These are phyloP conservation scores for Paraleonurus japonicus DNA, from an alignment of 257 asterid genomes.

Conservation along the genomic window DNA sequence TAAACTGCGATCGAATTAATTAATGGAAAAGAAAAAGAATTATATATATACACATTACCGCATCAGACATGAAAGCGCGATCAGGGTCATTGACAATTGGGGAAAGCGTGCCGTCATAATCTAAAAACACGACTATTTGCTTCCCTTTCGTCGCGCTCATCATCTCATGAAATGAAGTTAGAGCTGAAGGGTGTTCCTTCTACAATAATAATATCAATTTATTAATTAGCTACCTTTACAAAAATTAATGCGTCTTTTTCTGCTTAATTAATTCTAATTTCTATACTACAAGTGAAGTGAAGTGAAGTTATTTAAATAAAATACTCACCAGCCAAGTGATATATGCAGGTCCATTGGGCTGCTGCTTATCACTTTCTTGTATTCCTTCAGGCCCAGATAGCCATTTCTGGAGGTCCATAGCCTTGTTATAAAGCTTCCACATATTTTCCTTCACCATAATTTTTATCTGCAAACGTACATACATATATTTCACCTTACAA, in stretches of 20 bases:
- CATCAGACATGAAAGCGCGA: slow-evolving; percentile 78
- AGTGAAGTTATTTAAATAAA: no score
- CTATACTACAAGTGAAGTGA: no score
- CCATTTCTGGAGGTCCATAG: slow-evolving; percentile 41
- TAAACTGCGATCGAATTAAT: neutral
- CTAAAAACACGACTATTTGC: slow-evolving; percentile 68
- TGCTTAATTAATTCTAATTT: no score
- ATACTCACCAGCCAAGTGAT: slow-evolving; percentile 65
- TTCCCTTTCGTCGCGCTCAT: slow-evolving; percentile 35
- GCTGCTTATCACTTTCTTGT: slow-evolving; percentile 24
- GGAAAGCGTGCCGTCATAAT: slow-evolving; percentile 80
- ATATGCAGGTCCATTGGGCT: slow-evolving; percentile 30
- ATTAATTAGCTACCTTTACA: neutral
- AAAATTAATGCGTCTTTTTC: neutral
- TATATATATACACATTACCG: no score
- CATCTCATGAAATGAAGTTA: slow-evolving; percentile 41
- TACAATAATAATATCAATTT: slow-evolving; percentile 5
- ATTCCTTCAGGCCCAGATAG: slow-evolving; percentile 22
- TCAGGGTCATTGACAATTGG: slow-evolving; percentile 83
- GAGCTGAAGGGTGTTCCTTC: slow-evolving; percentile 66
- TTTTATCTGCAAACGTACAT: slow-evolving; percentile 34
- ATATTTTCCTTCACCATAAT: slow-evolving; percentile 52
- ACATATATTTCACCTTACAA: neutral
- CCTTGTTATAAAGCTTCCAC: slow-evolving; percentile 39
- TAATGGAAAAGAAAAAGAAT: neutral